phyloP scores from a whole-genome alignment of 768 basidiomycete genomes.

The Dacryopinax primogenitus region DNA sequence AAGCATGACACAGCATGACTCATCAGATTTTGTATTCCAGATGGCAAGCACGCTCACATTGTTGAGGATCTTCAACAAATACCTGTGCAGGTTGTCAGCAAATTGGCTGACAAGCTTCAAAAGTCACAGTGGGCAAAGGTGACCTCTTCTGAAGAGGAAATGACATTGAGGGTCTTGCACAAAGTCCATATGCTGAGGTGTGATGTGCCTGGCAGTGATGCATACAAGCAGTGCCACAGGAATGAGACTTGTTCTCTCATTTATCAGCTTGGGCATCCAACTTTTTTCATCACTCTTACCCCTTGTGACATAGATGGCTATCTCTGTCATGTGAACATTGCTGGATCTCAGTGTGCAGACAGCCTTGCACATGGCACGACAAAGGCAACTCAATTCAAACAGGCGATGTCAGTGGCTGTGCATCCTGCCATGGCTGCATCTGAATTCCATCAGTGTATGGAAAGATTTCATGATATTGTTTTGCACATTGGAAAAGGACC shows the following conservation, averaged over 20 bases:
- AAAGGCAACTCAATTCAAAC: conserved; percentile 25
- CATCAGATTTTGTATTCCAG: conserved; percentile 26
- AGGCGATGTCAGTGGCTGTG: conserved; percentile 28
- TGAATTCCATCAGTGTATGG: conserved; percentile 36
- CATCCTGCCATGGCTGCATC: conserved; percentile 32
- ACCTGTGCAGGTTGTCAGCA: conserved; percentile 21
- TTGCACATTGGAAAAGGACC: conserved; percentile 18
- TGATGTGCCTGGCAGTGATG: conserved; percentile 24
- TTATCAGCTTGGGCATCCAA: conserved; percentile 28
- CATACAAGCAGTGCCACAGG: conserved; percentile 21
- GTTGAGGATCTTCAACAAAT: conserved; percentile 23
- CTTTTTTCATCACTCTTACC: conserved; percentile 37
- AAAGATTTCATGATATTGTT: conserved; percentile 25
- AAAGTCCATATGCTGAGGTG: conserved; percentile 19
- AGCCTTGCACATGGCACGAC: conserved; percentile 20
- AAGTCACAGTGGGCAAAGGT: conserved; percentile 18
- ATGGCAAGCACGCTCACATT: conserved; percentile 21
- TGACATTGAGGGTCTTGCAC: conserved; percentile 22
- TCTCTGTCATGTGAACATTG: conserved; percentile 31
- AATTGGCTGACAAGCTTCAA: conserved; percentile 20
- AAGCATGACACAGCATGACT: conserved; percentile 24
- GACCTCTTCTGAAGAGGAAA: conserved; percentile 22
- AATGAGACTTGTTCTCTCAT: conserved; percentile 33
- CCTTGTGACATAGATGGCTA: conserved; percentile 35
- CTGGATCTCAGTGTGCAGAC: conserved; percentile 30